Conservation (phyloP, 176 grass and related monocot genomes). For the Rhynchospora tenuis region DNA sequence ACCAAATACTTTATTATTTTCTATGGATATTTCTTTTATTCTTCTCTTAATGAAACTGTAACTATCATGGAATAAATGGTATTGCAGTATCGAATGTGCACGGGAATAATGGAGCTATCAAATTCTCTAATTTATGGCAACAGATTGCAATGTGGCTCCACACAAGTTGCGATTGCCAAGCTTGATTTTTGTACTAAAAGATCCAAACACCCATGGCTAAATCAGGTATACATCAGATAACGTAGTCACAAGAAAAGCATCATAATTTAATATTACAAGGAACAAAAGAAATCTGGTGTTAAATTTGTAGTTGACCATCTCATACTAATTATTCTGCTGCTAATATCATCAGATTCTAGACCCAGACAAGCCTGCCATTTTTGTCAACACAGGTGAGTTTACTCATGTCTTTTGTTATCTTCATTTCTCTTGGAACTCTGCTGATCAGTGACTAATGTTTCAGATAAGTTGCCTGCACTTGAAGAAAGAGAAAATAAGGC, state of each 20-base stretch:
- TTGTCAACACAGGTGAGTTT: constrained; percentile 69
- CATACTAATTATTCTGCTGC: not conserved
- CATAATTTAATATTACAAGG: not conserved
- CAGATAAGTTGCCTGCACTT: constrained; percentile 66
- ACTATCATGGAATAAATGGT: not conserved
- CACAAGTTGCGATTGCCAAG: constrained; percentile 68
- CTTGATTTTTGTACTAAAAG: constrained; percentile 60
- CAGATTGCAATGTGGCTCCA: constrained; percentile 78
- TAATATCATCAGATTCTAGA: constrained; percentile 69
- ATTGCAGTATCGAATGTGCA: constrained; percentile 92
- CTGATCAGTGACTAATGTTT: constrained; percentile 25
- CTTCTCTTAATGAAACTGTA: not conserved
- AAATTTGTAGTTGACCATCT: not conserved
- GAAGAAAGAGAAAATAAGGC: constrained; percentile 69
- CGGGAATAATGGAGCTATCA: constrained; percentile 91
- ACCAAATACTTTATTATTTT: not conserved
- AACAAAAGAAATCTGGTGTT: not conserved
- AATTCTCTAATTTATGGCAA: constrained; percentile 84
- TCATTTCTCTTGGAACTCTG: constrained; percentile 3
- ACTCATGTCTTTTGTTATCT: constrained; percentile 14
- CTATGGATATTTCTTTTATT: not conserved
- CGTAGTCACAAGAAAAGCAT: not conserved
- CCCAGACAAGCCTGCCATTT: constrained; percentile 57
- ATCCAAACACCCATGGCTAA: constrained; percentile 46
- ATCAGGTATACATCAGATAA: constrained; percentile 50